Evolutionary conservation across 116 monocot genomes (phyloP), one percentile per base, ranked within the genome.

Genomic region (Dioscorea cayenensis): DNA sequence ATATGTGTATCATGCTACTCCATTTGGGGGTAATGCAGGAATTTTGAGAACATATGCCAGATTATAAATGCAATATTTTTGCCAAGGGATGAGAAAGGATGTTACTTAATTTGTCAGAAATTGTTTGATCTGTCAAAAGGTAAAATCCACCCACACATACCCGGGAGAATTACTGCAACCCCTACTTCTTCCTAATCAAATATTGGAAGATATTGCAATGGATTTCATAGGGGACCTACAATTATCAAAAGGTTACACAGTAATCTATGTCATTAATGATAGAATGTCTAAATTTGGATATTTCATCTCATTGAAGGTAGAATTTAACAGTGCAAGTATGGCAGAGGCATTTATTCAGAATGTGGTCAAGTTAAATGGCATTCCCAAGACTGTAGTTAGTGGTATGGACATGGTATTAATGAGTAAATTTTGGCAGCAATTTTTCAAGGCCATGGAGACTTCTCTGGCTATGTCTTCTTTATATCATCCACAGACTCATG

Each of bases 141-240:
- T 1, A 4, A 58, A 13, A n/a, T 6, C 5, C 5, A n/a, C 4
- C 9, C 58, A 58, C 2, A 13, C 19, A 4, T 14, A 58, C 13
- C 3, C 3, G 7, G 7, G 1, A 22, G 63, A 27, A 7, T 5
- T 63, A 4, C 23, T 63, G 23, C 11, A 63, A 63, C 7, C n/a
- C 11, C 20, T 63, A 4, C 63, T 11, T 5, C 7, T 58, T 28
- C 70, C 52, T 2, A 3, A 4, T 4, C 10, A 11, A 10, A 11
- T 28, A 25, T 58, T 55, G 70, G 55, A 10, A 27, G 70, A 58
- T 14, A 55, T 70, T 3, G 23, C 70, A 5, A 70, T 70, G 70
- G 70, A 55, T 52, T 70, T 70, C 21, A 58, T 70, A 25, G 51
- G 4, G 6, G 28, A 17, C 14, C 25, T 70, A 11, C 28, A 51